Percentiles rank a stretch among this genome's conserved stretches.
phyloP scores from a whole-genome alignment of 2,329 filamentous ascomycete species.

The Chaetomiaceae sp. region DNA sequence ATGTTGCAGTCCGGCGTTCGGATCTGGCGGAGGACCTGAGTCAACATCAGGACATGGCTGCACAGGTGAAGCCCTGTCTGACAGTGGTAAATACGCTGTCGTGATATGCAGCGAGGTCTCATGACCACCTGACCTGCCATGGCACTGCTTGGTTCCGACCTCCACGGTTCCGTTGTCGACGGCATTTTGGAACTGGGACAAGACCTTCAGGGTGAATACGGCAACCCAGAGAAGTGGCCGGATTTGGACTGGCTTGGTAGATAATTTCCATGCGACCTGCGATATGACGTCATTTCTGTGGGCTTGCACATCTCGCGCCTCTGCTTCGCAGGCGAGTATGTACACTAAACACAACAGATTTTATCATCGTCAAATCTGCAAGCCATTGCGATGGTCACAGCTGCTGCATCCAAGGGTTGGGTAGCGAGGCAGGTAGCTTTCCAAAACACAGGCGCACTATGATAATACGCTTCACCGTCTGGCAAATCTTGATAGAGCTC shows the following conservation, averaged over 20 bases:
- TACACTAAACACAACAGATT: no score
- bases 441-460: no score
- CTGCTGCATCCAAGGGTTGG: no score
- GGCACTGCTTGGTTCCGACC: background rate
- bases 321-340: background rate
- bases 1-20: background rate
- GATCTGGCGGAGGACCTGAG: background rate
- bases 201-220: no score
- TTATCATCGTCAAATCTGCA: no score
- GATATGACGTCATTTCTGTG: conserved; percentile 1
- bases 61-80: background rate
- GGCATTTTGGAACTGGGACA: background rate
- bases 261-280: background rate
- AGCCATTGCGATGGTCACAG: no score
- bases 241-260: background rate
- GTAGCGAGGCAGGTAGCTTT: no score
- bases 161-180: background rate
- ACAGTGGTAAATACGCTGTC: background rate
- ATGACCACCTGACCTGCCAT: background rate
- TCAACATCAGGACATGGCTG: background rate
- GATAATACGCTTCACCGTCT: no score
- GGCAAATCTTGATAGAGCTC: no score
- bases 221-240: no score
- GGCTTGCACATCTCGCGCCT: background rate
- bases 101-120: background rate